phyloP scores from a whole-genome alignment of 2,329 filamentous ascomycete genomes.

The Rhynchosporium agropyri region DNA sequence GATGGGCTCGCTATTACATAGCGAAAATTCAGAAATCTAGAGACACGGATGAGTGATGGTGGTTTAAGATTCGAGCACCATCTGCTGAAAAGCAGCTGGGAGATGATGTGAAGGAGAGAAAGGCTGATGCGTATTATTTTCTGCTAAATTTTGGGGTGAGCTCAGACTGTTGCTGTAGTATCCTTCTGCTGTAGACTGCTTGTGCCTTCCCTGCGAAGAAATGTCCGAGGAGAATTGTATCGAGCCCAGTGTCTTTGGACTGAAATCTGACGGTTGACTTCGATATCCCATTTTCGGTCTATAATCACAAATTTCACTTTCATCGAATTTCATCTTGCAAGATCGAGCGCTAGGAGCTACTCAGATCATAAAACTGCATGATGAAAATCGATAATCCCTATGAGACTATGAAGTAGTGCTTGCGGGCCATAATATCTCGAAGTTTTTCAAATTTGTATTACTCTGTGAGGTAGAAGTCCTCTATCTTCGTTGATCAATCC shows the following conservation, averaged over 20 bases:
- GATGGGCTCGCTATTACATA: conserved; percentile 6
- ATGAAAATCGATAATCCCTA: conserved; percentile 3
- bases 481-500: conserved; percentile 20
- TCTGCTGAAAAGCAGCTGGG: conserved; percentile 6
- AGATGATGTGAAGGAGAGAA: conserved; percentile 8
- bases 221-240: not conserved
- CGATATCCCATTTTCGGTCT: conserved; percentile 12
- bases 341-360: conserved; percentile 16
- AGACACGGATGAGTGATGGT: conserved; percentile 5
- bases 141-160: not conserved
- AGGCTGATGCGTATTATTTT: not conserved
- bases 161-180: conserved; percentile 2
- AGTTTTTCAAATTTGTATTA: conserved; percentile 24
- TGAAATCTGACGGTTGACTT: conserved; percentile 5
- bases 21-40: conserved; percentile 7
- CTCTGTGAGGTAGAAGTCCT: conserved; percentile 24
- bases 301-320: conserved; percentile 29
- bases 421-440: conserved; percentile 19
- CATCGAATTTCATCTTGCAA: conserved; percentile 31
- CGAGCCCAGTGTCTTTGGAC: not conserved
- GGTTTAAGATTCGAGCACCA: not conserved
- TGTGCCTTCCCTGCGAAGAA: not conserved
- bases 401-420: conserved; percentile 26
- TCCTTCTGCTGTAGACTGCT: not conserved
- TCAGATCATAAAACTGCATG: not conserved